These are phyloP conservation scores for Nannochloropsis salina DNA, from an alignment of 108 stramenopile species.

Conservation along the genomic window DNA sequence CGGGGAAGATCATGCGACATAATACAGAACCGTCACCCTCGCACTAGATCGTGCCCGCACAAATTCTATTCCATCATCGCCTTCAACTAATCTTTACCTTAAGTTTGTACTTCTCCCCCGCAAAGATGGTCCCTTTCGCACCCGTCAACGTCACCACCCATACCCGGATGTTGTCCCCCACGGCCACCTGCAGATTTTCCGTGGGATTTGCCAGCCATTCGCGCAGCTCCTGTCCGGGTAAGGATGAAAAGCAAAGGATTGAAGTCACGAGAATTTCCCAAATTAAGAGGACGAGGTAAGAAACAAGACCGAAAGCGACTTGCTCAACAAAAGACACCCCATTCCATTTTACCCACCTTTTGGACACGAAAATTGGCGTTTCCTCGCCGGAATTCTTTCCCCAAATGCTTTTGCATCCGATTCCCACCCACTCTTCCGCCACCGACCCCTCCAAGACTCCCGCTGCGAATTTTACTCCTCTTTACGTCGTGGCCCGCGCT, in stretches of 20 bases:
- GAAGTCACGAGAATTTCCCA: conserved; percentile 58
- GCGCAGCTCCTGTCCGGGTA: neutral
- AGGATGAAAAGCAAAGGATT: neutral
- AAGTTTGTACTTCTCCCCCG: conserved; percentile 84
- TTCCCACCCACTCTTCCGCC: neutral
- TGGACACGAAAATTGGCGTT: conserved; percentile 45
- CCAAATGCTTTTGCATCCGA: conserved; percentile 23
- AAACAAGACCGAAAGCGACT: conserved; percentile 10
- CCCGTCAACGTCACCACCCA: conserved; percentile 83
- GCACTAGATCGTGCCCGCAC: no score
- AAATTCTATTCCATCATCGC: no score
- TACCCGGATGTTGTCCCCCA: conserved; percentile 69
- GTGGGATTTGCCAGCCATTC: neutral
- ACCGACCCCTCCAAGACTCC: neutral
- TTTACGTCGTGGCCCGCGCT: neutral
- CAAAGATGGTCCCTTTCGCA: conserved; percentile 72
- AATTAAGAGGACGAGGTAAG: conserved; percentile 49
- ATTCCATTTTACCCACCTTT: conserved; percentile 7
- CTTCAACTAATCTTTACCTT: conserved; percentile 45
- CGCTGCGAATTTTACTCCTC: neutral
- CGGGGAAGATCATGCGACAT: no score
- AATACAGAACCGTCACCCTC: no score
- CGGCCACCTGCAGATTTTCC: conserved; percentile 20
- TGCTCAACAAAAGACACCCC: neutral
- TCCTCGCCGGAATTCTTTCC: conserved; percentile 27